Evolutionary conservation across 2,329 filamentous ascomycete genomes (phyloP), one percentile per base, ranked within the genome.

Genomic region (Emmonsia crescens): DNA sequence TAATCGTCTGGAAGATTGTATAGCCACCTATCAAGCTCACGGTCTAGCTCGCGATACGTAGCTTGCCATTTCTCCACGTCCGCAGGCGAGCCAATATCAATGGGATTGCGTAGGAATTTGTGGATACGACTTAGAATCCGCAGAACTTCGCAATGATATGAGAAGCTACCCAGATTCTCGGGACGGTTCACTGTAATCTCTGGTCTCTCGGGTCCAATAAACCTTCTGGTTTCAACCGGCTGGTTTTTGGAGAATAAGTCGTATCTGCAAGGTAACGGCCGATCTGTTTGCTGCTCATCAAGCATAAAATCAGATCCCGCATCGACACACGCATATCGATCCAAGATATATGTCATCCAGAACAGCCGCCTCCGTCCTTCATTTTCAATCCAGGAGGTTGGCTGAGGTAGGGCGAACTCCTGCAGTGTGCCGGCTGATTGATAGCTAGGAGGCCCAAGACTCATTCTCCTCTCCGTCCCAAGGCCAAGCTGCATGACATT

Each of bases 261-360:
- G 63, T 79, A 79, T 0, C 76, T 77, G 60, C 76, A 78, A 0
- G 77, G 77, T 3, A 79, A 68, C 2, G 77, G 68, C 1, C 77
- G 70, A n/a, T 72, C 72, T 71, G 76, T 77, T 60, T 71, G 70
- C 8, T 62, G 66, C 48, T 78, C 76, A 31, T 75, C 73, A 42
- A 79, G 71, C 63, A 76, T 73, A 61, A 78, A 79, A 61, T 78
- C 75, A 60, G 77, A 75, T 0, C 74, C 74, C 0, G 76, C 76
- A 5, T 75, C 75, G 46, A 79, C 73, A 0, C 77, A 77, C 1
- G 77, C 74, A 48, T 79, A 79, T 48, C 77, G 71, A 60, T 79
- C 77, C 9, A 79, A 70, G 14, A 78, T 71, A 56, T 78, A 79
- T 0, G 78, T 75, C 74, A 79, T 78, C 77, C 77, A 79, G 58